These are phyloP conservation scores for Cryptococcus floricola DNA, from an alignment of 1,284 basidiomycete genomes.

Conservation along the genomic window DNA sequence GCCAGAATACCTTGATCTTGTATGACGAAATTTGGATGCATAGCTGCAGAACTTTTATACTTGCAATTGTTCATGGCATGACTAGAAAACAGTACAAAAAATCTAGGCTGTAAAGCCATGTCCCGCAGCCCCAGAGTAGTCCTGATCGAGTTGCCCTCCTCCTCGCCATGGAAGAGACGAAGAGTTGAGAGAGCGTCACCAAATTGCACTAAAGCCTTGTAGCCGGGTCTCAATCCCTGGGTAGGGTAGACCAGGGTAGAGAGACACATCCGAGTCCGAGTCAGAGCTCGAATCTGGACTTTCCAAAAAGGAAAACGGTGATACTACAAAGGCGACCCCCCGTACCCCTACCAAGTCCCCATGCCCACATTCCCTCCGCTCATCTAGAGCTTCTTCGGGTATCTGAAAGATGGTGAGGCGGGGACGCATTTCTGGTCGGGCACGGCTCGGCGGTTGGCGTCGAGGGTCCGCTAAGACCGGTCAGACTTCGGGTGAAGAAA, in stretches of 20 bases:
- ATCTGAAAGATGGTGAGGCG: conserved; percentile 2
- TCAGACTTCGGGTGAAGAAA: conserved; percentile 15
- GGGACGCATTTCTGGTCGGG: conserved; percentile 51
- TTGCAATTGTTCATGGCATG: not conserved
- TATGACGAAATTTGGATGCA: not conserved
- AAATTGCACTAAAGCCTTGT: conserved; percentile 52
- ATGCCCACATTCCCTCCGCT: conserved; percentile 28
- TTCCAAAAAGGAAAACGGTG: conserved; percentile 6
- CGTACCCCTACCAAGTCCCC: conserved; percentile 44
- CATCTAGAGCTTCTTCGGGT: conserved; percentile 33
- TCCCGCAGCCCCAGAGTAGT: conserved; percentile 51
- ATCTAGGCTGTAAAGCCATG: conserved; percentile 48
- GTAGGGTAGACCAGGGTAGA: not conserved
- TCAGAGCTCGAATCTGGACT: not conserved
- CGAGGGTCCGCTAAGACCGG: conserved; percentile 43
- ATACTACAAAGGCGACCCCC: conserved; percentile 33
- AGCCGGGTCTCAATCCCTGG: conserved; percentile 14
- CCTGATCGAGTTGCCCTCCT: conserved; percentile 51
- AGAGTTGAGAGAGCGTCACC: conserved; percentile 42
- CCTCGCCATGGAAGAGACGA: conserved; percentile 4
- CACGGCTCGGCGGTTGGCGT: conserved; percentile 34
- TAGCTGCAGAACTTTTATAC: not conserved
- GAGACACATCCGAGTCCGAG: conserved; percentile 5
- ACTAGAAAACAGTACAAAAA: conserved; percentile 15
- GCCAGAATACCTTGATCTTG: not conserved